Base-by-base conservation (phyloP, 1,284 basidiomycete species). In the Ceratobasidium sp. region DNA sequence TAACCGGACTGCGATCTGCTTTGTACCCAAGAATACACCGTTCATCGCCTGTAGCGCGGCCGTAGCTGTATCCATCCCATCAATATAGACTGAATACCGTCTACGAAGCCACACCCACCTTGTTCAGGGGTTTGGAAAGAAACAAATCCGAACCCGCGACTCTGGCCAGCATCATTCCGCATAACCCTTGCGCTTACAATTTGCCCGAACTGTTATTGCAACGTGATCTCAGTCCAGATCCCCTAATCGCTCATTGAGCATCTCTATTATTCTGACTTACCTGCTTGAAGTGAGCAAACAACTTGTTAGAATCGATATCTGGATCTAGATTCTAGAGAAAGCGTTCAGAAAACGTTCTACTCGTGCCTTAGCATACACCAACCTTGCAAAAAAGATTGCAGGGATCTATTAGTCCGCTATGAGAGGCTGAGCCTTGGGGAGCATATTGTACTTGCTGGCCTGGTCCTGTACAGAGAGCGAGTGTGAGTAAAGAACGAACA, bases 121-220 rank as follows among this genome's bases (percentile, higher is more conserved):
- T 94, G 90, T 73, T 91, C 88, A 13, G 93, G 91, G 13, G 85
- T 85, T 75, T 92, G 88, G 80, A 82, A 98, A 29, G 91, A 93
- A 69, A 98, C 96, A 76, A 98, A 98, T n/a, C 95, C 95, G 76
- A 96, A 98, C 4, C 94, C 94, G 69, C 93, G 89, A 77, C 91
- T 93, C 65, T 91, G 87, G 25, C 92, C 91, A 57, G 76, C 81
- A 73, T 94, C 90, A 75, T 94, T 94, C 27, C 93, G 87, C 95
- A 97, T 97, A 56, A 98, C 93, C 69, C 94, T 87, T 29, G 94
- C 94, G 77, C 94, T 94, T 71, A 93, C 89, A 69, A 95, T 93
- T 78, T 90, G 87, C 47, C 93, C 93, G 75, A 89, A 92, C 88
- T 92, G 75, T 0, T 58, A 68, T 31, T 70, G 56, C 56, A 47